phyloP scores from a whole-genome alignment of 108 stramenopile species.

The Cyclotella distinguenda region DNA sequence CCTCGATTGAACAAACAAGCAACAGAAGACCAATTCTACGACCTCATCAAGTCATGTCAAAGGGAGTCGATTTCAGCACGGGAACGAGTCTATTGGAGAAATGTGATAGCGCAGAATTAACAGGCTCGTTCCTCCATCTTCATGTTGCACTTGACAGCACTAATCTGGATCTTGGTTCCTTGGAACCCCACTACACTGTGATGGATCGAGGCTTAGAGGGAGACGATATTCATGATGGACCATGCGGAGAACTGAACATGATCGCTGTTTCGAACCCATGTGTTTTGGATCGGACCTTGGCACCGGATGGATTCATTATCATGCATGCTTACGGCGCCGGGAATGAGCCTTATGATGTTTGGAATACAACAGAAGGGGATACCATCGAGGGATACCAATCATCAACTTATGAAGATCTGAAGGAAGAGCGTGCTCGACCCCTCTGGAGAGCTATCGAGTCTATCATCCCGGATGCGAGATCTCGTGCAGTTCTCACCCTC shows the following conservation, averaged over 20 bases:
- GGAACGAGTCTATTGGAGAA: conserved; percentile 42
- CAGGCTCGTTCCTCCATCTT: conserved; percentile 88
- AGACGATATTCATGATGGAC: conserved; percentile 71
- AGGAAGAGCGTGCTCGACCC: conserved; percentile 73
- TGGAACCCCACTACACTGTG: conserved; percentile 92
- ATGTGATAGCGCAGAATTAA: conserved; percentile 74
- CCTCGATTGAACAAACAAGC: conserved; percentile 25
- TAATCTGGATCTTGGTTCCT: conserved; percentile 57
- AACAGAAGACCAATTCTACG: conserved; percentile 35
- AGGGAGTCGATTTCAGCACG: conserved; percentile 7
- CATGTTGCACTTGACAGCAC: conserved; percentile 85
- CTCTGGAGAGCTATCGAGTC: conserved; percentile 90
- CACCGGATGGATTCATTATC: conserved; percentile 86
- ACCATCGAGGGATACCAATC: conserved; percentile 43
- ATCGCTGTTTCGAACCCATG: conserved; percentile 90
- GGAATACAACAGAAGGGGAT: conserved; percentile 46
- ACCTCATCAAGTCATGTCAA: not conserved
- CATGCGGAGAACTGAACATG: conserved; percentile 89
- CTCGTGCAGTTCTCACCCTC: conserved; percentile 72
- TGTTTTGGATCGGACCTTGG: conserved; percentile 73
- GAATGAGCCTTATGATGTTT: conserved; percentile 88
- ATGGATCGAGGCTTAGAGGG: conserved; percentile 81
- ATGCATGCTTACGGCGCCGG: conserved; percentile 91
- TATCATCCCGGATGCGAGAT: conserved; percentile 83
- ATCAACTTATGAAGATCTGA: conserved; percentile 62